Evolutionary conservation across 208 protist genomes (phyloP).

Genomic region (Trypanosoma platydactyli): DNA sequence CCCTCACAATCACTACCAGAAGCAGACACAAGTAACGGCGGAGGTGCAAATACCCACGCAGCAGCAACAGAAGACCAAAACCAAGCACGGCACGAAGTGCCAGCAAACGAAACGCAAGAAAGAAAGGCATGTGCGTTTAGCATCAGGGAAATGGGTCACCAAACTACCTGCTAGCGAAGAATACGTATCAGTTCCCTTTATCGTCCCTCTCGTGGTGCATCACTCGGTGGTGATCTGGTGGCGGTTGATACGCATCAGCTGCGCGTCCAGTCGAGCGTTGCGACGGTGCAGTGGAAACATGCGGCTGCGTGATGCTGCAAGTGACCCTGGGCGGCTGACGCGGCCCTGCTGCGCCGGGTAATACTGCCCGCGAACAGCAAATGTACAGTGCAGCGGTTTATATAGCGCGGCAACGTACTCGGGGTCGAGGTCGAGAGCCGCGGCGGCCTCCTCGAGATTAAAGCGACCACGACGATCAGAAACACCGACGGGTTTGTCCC

Average conservation of each 20-base stretch:
- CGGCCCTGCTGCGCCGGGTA: conserved; percentile 82
- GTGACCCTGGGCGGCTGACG: conserved; percentile 66
- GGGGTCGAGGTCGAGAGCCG: conserved; percentile 72
- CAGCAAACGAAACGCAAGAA: no score
- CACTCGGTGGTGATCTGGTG: conserved; percentile 67
- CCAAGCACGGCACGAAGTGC: no score
- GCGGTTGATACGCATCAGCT: conserved; percentile 57
- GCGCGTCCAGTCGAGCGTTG: conserved; percentile 53
- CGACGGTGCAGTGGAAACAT: conserved; percentile 82
- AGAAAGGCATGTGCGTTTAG: no score
- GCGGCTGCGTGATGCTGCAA: conserved; percentile 49
- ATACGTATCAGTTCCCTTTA: no score
- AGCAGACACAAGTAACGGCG: no score
- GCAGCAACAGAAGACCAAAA: no score
- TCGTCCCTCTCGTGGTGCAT: background rate
- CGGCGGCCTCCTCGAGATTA: conserved; percentile 78
- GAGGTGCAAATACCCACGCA: no score
- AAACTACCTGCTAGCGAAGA: no score
- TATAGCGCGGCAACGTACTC: conserved; percentile 81
- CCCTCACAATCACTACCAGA: no score
- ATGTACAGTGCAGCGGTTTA: conserved; percentile 82
- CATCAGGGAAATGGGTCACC: no score
- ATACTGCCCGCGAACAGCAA: conserved; percentile 69
- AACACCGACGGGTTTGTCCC: conserved; percentile 47
- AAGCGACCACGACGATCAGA: conserved; percentile 77